Evolutionary conservation across 768 basidiomycete genomes (phyloP).

Genomic region (Boletus insuetus): DNA sequence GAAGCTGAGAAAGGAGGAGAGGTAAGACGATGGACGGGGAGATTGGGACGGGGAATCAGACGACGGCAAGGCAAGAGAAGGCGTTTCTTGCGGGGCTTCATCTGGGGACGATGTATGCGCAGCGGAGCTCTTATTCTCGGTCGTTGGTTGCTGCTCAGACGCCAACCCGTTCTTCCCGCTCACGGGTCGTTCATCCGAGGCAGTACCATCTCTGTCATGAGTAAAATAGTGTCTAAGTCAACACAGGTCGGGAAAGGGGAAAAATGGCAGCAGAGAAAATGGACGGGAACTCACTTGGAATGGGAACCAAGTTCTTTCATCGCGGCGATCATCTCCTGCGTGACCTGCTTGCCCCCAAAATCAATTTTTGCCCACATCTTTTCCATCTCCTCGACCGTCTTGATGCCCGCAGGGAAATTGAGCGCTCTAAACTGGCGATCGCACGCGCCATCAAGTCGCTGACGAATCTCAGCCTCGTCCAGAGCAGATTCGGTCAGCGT

Average conservation of each 20-base stretch:
- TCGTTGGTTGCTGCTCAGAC: neutral
- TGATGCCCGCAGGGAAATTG: conserved; percentile 49
- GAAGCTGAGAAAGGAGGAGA: conserved; percentile 30
- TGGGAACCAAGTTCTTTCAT: neutral
- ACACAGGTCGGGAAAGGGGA: neutral
- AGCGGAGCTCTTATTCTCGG: neutral
- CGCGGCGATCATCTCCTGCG: conserved; percentile 1
- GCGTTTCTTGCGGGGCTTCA: neutral
- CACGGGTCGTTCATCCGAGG: neutral
- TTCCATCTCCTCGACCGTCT: conserved; percentile 26
- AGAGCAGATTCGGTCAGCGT: conserved; percentile 42
- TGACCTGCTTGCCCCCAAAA: conserved; percentile 20
- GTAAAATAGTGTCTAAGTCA: neutral
- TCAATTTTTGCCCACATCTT: conserved; percentile 31
- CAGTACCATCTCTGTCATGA: neutral
- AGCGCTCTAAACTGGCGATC: conserved; percentile 46
- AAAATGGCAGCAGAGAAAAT: neutral
- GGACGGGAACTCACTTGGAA: conserved; percentile 1
- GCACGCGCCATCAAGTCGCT: conserved; percentile 32
- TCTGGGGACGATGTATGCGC: neutral
- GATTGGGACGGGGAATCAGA: neutral
- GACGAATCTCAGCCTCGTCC: conserved; percentile 35
- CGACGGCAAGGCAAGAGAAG: neutral
- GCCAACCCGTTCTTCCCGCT: neutral
- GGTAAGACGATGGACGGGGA: conserved; percentile 8